Base-by-base conservation (phyloP, 106 monocot genomes). In the Apostasia ramifera region DNA sequence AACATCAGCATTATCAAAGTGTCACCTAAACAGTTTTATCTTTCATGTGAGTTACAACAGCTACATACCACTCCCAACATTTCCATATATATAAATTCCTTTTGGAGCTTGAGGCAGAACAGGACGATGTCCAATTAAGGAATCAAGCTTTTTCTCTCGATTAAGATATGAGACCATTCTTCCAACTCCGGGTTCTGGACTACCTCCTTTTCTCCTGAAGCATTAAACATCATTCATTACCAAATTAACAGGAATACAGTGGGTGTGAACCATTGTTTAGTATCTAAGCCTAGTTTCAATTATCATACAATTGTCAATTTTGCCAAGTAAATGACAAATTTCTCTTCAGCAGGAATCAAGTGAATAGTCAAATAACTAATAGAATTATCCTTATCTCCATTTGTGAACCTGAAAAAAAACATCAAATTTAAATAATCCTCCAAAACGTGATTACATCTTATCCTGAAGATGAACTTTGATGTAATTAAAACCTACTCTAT, bases 81-180 rank as follows among this genome's bases (percentile, higher is more conserved):
- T 95, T 69, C 95, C 91, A 76, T 91, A 89, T n/a, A 89, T 50
- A 73, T 95, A 95, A 52, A 95, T 61, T 71, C 95, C 91, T 86
- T 82, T 86, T 47, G 91, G 95, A 68, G 95, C 77, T 48, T 52
- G 1, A 61, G 95, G 95, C 72, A 84, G 73, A 76, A 84, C 57
- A 54, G 91, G 95, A n/a, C 65, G 82, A 8, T 59, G 60, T 59
- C 95, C 95, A 63, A 89, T 76, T 51, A 86, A 8, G 39, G 74
- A 73, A 72, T 91, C 91, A 53, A 95, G 68, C 50, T 82, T 88
- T 72, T 86, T 95, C 80, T 95, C 95, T 53, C 91, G 81, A 61
- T 91, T 95, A 26, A 95, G 71, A 72, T 91, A 95, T 45, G 95
- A 91, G 45, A 91, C 95, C 91, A 88, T 86, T 75, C 82, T 95